A percentile compares a stretch with the other conserved stretches of the same genome.
Conservation (phyloP, 352 stramenopile species). For the Elongisporangium anandrum region DNA sequence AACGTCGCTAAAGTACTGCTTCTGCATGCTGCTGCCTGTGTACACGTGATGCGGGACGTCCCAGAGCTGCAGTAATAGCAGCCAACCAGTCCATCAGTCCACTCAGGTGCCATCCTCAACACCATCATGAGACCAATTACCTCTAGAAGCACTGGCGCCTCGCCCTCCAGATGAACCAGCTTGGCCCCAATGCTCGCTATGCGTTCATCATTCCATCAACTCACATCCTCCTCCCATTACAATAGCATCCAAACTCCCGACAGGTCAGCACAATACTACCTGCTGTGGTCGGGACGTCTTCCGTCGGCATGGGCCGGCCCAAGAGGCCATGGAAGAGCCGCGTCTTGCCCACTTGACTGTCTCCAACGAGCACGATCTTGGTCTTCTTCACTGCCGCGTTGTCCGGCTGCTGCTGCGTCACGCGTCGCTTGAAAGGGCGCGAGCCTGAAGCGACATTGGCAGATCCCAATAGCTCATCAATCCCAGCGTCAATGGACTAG, state of each 20-base stretch:
- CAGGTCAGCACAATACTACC: background rate
- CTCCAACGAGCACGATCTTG: slow-evolving; percentile 50
- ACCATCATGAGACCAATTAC: slow-evolving; percentile 9
- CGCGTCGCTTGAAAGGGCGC: slow-evolving; percentile 8
- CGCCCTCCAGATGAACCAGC: slow-evolving; percentile 36
- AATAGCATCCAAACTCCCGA: no score
- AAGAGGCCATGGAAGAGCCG: slow-evolving; percentile 48
- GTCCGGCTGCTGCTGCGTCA: slow-evolving; percentile 8
- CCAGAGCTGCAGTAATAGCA: slow-evolving; percentile 33
- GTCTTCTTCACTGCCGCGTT: slow-evolving; percentile 17
- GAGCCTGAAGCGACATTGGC: slow-evolving; percentile 7
- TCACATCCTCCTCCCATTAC: background rate
- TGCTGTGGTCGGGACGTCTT: slow-evolving; percentile 29
- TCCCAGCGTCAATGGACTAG: no score
- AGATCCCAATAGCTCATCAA: background rate
- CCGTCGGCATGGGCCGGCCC: slow-evolving; percentile 10
- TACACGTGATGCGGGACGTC: slow-evolving; percentile 55
- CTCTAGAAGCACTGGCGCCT: slow-evolving; percentile 34
- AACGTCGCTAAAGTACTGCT: slow-evolving; percentile 29
- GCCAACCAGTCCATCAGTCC: background rate
- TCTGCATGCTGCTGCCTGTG: slow-evolving; percentile 33
- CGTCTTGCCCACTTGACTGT: slow-evolving; percentile 41
- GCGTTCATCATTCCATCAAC: background rate
- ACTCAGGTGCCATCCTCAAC: background rate
- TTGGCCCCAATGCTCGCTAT: slow-evolving; percentile 49